Evolutionary conservation across 306 rosid species (phyloP).

Genomic region (Inga oerstediana): DNA sequence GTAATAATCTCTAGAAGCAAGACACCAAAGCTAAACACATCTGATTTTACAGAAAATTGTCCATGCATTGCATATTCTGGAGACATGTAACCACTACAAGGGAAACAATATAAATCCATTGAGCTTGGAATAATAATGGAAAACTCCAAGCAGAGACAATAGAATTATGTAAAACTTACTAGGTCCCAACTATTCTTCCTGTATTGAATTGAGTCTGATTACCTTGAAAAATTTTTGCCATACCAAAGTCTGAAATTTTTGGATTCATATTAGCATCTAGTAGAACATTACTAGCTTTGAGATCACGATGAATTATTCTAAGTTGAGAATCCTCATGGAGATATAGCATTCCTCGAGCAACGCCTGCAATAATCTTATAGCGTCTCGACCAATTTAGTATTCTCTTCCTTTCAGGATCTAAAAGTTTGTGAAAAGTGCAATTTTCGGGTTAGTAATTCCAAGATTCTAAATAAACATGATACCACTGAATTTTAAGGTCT

Average conservation of each 20-base stretch:
- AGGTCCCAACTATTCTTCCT: constrained; percentile 59
- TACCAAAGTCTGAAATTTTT: constrained; percentile 78
- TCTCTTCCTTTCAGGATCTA: constrained; percentile 43
- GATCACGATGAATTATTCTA: constrained; percentile 66
- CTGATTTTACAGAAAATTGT: constrained; percentile 48
- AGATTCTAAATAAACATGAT: not conserved
- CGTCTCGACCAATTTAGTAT: constrained; percentile 58
- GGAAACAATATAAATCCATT: not conserved
- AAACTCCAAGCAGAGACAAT: not conserved
- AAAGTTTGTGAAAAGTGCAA: constrained; percentile 25
- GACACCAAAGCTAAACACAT: constrained; percentile 53
- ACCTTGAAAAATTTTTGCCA: constrained; percentile 53
- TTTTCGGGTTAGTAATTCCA: not conserved
- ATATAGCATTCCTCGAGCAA: constrained; percentile 65
- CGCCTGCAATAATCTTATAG: constrained; percentile 52
- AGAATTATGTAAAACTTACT: constrained; percentile 41
- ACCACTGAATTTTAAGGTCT: not conserved
- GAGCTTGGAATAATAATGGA: not conserved
- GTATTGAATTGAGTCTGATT: constrained; percentile 56
- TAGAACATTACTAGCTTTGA: constrained; percentile 66
- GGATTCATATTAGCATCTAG: constrained; percentile 55
- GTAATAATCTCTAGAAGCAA: constrained; percentile 50
- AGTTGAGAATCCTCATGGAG: constrained; percentile 70
- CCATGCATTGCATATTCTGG: constrained; percentile 58
- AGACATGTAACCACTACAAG: constrained; percentile 50